Percentiles rank a stretch among this genome's conserved stretches.
Conservation (phyloP, 106 monocot genomes). For the Agapanthus africanus region DNA sequence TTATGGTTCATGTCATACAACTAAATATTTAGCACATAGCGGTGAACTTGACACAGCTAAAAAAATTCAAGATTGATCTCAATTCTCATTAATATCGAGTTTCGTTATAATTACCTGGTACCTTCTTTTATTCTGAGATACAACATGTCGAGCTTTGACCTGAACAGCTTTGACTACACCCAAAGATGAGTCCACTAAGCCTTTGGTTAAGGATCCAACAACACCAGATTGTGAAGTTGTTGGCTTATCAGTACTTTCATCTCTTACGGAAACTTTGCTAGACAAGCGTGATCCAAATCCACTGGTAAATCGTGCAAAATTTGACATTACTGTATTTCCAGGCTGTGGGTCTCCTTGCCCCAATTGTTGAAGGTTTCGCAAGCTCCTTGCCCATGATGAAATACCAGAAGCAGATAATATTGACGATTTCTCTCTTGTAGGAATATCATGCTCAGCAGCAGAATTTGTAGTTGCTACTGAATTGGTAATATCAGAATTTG, state of each 20-base stretch:
- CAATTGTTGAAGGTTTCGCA: slow-evolving; percentile 29
- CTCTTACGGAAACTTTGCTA: slow-evolving; percentile 27
- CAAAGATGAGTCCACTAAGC: slow-evolving; percentile 52
- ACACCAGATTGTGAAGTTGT: slow-evolving; percentile 26
- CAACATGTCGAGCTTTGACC: slow-evolving; percentile 60
- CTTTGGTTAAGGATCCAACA: slow-evolving; percentile 48
- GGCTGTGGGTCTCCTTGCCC: slow-evolving; percentile 24
- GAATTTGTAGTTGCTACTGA: too few species aligned
- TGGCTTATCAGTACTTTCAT: slow-evolving; percentile 22
- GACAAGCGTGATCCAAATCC: slow-evolving; percentile 35
- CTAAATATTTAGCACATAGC: too few species aligned
- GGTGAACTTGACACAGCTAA: too few species aligned
- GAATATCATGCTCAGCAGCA: slow-evolving; percentile 17
- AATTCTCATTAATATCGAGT: too few species aligned
- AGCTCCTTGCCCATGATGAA: slow-evolving; percentile 42
- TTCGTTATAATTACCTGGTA: slow-evolving; percentile 76
- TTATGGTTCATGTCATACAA: too few species aligned
- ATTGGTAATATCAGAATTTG: too few species aligned
- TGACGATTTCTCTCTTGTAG: slow-evolving; percentile 20
- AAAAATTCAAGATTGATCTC: too few species aligned
- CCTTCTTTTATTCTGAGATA: slow-evolving; percentile 63
- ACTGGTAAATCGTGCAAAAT: slow-evolving; percentile 49
- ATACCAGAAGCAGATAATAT: slow-evolving; percentile 38
- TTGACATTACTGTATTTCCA: slow-evolving; percentile 39
- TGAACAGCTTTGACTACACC: slow-evolving; percentile 57